Conservation (phyloP, 768 basidiomycete genomes). For the Tylopilus sp. region DNA sequence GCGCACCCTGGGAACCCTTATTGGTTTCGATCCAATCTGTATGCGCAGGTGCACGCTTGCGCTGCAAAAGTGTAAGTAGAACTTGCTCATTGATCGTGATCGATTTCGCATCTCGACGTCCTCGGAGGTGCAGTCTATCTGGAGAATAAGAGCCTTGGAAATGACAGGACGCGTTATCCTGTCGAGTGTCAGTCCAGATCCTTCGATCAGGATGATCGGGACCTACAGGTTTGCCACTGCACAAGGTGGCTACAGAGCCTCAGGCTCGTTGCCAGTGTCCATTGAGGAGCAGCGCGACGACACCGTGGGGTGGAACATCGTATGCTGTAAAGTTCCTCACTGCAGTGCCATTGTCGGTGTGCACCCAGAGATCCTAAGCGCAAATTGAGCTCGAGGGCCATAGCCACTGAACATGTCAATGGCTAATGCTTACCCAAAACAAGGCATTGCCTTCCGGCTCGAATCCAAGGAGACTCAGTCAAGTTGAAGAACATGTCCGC, state of each 20-base stretch:
- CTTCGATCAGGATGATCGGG: too few species aligned
- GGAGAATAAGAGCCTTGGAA: too few species aligned
- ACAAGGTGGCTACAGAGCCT: conserved; percentile 54
- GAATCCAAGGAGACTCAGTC: conserved; percentile 69
- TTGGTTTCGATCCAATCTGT: too few species aligned
- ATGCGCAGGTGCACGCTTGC: too few species aligned
- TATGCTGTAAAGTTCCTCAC: conserved; percentile 53
- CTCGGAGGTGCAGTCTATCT: too few species aligned
- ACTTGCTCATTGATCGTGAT: too few species aligned
- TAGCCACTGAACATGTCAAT: background rate
- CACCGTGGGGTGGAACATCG: conserved; percentile 65
- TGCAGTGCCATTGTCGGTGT: conserved; percentile 67
- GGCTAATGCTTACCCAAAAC: conserved; percentile 47
- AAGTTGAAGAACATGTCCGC: conserved; percentile 58
- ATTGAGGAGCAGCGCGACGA: conserved; percentile 61
- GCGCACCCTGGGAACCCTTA: too few species aligned
- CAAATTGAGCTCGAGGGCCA: background rate
- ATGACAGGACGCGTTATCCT: too few species aligned
- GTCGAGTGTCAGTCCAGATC: too few species aligned
- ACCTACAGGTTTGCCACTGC: too few species aligned
- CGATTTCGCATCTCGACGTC: too few species aligned
- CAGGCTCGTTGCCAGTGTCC: conserved; percentile 67
- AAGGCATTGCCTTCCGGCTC: conserved; percentile 61
- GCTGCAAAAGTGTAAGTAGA: too few species aligned
- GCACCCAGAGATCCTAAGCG: conserved; percentile 65